Evolutionary conservation across 805 yeast genomes (phyloP).

Genomic region (Naumovozyma castellii): DNA sequence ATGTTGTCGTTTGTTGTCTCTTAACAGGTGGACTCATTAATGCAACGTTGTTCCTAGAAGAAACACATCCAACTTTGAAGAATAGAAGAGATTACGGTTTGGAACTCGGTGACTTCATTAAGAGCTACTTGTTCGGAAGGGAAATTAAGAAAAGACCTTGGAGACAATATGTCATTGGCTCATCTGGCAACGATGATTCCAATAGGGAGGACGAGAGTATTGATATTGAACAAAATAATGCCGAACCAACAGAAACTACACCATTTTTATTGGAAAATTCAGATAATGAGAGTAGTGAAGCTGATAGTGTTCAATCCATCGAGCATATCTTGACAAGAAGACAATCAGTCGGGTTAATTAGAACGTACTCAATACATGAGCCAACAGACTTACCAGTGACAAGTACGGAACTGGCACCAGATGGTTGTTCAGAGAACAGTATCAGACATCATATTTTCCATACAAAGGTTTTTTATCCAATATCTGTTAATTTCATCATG

Average conservation of each 20-base stretch:
- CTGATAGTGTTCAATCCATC: slow-evolving; percentile 22
- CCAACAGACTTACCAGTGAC: slow-evolving; percentile 21
- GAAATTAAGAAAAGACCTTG: slow-evolving; percentile 24
- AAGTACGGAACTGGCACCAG: slow-evolving; percentile 7
- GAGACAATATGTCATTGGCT: slow-evolving; percentile 6
- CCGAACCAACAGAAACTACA: slow-evolving; percentile 6
- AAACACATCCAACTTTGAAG: slow-evolving; percentile 37
- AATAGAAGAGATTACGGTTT: slow-evolving; percentile 37
- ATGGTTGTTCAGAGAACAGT: slow-evolving; percentile 15
- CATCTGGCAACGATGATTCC: not conserved
- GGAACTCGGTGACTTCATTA: slow-evolving; percentile 34
- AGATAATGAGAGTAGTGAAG: slow-evolving; percentile 4
- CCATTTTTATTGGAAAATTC: slow-evolving; percentile 11
- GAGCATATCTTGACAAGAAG: slow-evolving; percentile 25
- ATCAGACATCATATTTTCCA: slow-evolving; percentile 22
- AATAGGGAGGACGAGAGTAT: not conserved
- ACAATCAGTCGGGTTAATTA: slow-evolving; percentile 25
- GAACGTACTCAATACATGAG: slow-evolving; percentile 27
- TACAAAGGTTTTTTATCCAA: slow-evolving; percentile 29
- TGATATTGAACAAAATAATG: not conserved
- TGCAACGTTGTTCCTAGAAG: slow-evolving; percentile 43
- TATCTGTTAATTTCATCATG: slow-evolving; percentile 33
- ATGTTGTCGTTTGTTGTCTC: slow-evolving; percentile 36
- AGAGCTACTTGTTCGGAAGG: slow-evolving; percentile 11
- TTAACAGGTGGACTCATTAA: slow-evolving; percentile 31